Conservation (phyloP, 108 stramenopile species). For the Hondaea fermentalgiana region DNA sequence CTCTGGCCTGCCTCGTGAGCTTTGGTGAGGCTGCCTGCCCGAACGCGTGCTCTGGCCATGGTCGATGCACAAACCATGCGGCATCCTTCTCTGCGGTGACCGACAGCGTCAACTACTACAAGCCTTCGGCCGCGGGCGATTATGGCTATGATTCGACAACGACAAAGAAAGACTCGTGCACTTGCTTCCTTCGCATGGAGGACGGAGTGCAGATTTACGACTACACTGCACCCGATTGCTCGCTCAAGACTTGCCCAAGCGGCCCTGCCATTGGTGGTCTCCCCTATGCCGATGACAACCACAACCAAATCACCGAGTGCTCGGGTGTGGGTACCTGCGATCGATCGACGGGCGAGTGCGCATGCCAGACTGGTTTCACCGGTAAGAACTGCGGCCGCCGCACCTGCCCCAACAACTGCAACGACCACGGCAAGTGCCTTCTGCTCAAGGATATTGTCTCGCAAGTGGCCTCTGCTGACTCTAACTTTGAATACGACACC, state of each 20-base stretch:
- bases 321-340: slow-evolving; percentile 49
- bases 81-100: background rate
- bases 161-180: slow-evolving; percentile 55
- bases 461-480: slow-evolving; percentile 43
- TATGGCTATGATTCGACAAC: background rate
- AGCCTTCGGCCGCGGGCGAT: background rate
- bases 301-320: slow-evolving; percentile 46
- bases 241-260: slow-evolving; percentile 31
- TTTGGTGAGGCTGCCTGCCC: slow-evolving; percentile 34
- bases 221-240: slow-evolving; percentile 49
- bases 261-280: slow-evolving; percentile 30
- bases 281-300: slow-evolving; percentile 29
- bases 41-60: slow-evolving; percentile 57
- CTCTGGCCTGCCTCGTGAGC: background rate
- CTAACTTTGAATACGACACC: background rate
- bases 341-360: slow-evolving; percentile 38
- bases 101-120: background rate
- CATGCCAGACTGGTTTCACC: slow-evolving; percentile 44
- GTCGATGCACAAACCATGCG: slow-evolving; percentile 36
- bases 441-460: slow-evolving; percentile 52
- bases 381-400: slow-evolving; percentile 45
- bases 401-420: slow-evolving; percentile 54
- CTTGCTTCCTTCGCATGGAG: slow-evolving; percentile 52
- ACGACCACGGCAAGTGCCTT: slow-evolving; percentile 55
- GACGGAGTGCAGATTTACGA: slow-evolving; percentile 49